Evolutionary conservation across 2,329 filamentous ascomycete genomes (phyloP).

Genomic region (Graphilbum ipis-grandicollis): DNA sequence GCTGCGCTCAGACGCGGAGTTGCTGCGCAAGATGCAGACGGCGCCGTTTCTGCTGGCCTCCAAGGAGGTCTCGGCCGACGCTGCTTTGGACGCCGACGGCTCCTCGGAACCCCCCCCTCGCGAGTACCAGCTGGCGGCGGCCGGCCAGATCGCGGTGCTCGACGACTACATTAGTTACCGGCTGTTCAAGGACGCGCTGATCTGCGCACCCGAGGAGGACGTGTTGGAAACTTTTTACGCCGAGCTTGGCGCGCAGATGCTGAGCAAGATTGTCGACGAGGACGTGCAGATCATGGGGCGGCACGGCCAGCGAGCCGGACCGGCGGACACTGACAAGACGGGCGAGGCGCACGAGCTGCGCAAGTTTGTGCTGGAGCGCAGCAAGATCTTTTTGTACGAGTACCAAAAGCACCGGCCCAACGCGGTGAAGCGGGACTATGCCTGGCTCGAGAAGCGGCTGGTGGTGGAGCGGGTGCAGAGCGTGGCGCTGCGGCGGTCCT

Average conservation of each 20-base stretch:
- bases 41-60: slow-evolving; percentile 71
- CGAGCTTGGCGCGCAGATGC: slow-evolving; percentile 56
- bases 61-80: slow-evolving; percentile 41
- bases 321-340: too few relatives aligned
- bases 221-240: slow-evolving; percentile 69
- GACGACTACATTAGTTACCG: slow-evolving; percentile 84
- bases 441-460: slow-evolving; percentile 81
- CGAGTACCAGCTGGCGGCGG: slow-evolving; percentile 61
- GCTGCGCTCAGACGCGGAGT: slow-evolving; percentile 60
- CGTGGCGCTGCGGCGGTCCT: slow-evolving; percentile 59
- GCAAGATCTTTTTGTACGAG: slow-evolving; percentile 77
- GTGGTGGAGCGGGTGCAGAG: slow-evolving; percentile 61
- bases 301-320: too few relatives aligned
- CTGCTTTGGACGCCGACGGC: too few relatives aligned
- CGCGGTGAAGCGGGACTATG: slow-evolving; percentile 67
- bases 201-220: slow-evolving; percentile 85
- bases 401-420: slow-evolving; percentile 53
- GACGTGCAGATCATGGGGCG: slow-evolving; percentile 57
- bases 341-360: slow-evolving; percentile 43
- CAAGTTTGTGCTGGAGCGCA: slow-evolving; percentile 72
- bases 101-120: slow-evolving; percentile 53
- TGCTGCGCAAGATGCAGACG: slow-evolving; percentile 60
- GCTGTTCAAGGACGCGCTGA: slow-evolving; percentile 68
- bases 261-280: slow-evolving; percentile 65
- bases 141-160: slow-evolving; percentile 57